phyloP scores from a whole-genome alignment of 441 rosid genomes.

The Jatropha podagrica region DNA sequence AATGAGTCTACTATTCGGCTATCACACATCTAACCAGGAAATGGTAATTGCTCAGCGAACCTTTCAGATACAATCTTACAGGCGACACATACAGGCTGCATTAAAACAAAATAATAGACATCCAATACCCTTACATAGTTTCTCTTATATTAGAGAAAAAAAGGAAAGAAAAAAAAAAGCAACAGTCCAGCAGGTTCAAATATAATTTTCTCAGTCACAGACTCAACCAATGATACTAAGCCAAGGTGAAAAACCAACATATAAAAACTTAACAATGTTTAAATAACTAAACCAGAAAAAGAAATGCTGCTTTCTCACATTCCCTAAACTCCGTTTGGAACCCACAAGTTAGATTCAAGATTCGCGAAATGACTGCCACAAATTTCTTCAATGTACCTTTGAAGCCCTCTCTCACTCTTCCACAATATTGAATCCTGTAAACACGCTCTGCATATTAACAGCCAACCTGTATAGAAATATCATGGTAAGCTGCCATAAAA shows the following conservation, averaged over 20 bases:
- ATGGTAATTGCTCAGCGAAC: no score
- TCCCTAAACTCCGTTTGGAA: background rate
- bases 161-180: no score
- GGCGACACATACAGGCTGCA: no score
- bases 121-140: no score
- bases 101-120: no score
- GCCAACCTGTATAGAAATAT: slow-evolving; percentile 46
- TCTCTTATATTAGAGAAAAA: no score
- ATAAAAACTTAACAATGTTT: background rate
- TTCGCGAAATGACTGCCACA: background rate
- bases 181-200: background rate
- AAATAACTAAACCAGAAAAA: background rate
- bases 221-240: background rate
- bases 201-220: background rate
- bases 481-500: slow-evolving; percentile 40
- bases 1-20: no score
- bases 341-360: background rate
- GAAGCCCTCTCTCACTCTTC: background rate
- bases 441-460: slow-evolving; percentile 33
- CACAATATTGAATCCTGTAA: slow-evolving; percentile 26
- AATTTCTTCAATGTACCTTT: background rate
- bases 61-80: no score
- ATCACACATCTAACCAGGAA: no score
- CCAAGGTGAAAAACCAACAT: background rate
- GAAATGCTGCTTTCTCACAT: background rate